Evolutionary conservation across 2,329 filamentous ascomycete genomes (phyloP).

Genomic region (Knoxdaviesia capensis): DNA sequence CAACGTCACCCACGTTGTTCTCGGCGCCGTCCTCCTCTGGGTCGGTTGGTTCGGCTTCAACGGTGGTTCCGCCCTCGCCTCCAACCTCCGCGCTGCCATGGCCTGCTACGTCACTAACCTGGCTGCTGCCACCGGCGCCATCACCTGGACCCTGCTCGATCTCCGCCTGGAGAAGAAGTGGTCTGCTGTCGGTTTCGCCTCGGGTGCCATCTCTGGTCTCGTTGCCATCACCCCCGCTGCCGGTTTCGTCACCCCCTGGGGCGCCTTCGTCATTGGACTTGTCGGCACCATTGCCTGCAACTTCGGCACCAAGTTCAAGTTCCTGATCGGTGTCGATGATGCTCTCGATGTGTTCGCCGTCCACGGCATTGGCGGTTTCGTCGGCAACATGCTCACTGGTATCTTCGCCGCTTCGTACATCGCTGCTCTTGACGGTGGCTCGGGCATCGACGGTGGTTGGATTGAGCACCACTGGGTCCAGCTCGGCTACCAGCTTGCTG

Average conservation of each 20-base stretch:
- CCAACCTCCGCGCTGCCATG: constrained; percentile 77
- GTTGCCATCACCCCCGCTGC: constrained; percentile 75
- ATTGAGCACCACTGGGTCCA: constrained; percentile 51
- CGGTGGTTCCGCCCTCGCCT: constrained; percentile 60
- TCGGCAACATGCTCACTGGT: constrained; percentile 61
- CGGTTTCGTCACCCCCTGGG: constrained; percentile 55
- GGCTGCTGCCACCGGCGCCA: constrained; percentile 59
- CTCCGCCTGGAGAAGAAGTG: constrained; percentile 86
- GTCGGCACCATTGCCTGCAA: constrained; percentile 51
- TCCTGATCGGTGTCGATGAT: constrained; percentile 57
- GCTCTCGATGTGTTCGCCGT: constrained; percentile 83
- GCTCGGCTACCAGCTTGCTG: constrained; percentile 51
- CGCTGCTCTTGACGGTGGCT: constrained; percentile 50
- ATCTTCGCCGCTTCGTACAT: constrained; percentile 60
- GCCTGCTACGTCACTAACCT: constrained; percentile 77
- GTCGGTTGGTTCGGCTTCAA: constrained; percentile 97
- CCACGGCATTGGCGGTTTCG: constrained; percentile 67
- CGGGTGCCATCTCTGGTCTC: constrained; percentile 67
- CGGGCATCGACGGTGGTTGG: constrained; percentile 41
- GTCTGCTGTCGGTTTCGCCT: constrained; percentile 88
- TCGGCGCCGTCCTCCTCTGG: constrained; percentile 65
- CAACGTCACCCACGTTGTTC: constrained; percentile 53
- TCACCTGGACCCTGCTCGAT: constrained; percentile 72
- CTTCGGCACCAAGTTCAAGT: constrained; percentile 71
- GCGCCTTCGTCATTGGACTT: constrained; percentile 36